Percentiles rank a stretch among this genome's conserved stretches.
These are phyloP conservation scores for Phytopythium litorale DNA, from an alignment of 352 stramenopile genomes.

Conservation along the genomic window DNA sequence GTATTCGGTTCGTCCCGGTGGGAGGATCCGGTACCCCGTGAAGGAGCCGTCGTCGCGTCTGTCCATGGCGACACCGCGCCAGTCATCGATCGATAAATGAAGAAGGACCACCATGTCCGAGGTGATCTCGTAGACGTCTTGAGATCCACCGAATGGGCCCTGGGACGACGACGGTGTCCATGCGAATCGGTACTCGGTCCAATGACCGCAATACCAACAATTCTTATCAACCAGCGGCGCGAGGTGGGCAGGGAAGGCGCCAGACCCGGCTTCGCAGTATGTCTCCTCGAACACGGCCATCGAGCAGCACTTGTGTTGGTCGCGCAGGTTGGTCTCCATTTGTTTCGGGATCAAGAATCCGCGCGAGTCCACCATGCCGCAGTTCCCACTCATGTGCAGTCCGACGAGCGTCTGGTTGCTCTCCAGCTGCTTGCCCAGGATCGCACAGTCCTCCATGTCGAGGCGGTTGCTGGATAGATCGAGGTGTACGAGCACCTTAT, in stretches of 20 bases:
- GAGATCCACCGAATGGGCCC: constrained; percentile 30
- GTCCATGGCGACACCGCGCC: constrained; percentile 64
- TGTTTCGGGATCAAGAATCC: constrained; percentile 62
- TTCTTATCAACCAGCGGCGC: constrained; percentile 55
- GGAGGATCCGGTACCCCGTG: constrained; percentile 54
- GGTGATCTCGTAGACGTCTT: constrained; percentile 25
- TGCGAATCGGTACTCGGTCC: constrained; percentile 69
- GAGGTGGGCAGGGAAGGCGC: constrained; percentile 45
- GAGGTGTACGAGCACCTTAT: constrained; percentile 68
- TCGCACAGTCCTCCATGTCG: constrained; percentile 50
- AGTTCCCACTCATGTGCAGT: constrained; percentile 77
- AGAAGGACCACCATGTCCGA: constrained; percentile 40
- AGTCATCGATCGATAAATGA: constrained; percentile 70
- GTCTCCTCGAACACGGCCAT: constrained; percentile 71
- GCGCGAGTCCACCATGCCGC: constrained; percentile 52
- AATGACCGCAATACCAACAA: constrained; percentile 78
- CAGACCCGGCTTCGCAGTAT: constrained; percentile 51
- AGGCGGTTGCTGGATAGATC: constrained; percentile 73
- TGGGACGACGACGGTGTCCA: constrained; percentile 43
- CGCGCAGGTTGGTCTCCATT: constrained; percentile 29
- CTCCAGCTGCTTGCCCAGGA: constrained; percentile 61
- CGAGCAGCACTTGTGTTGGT: constrained; percentile 78
- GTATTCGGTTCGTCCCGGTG: constrained; percentile 70
- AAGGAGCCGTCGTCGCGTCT: constrained; percentile 52
- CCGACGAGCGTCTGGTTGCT: constrained; percentile 71